Evolutionary conservation across 371 early-diverging fungal genomes (phyloP).

Genomic region (Choanephora cucurbitarum): DNA sequence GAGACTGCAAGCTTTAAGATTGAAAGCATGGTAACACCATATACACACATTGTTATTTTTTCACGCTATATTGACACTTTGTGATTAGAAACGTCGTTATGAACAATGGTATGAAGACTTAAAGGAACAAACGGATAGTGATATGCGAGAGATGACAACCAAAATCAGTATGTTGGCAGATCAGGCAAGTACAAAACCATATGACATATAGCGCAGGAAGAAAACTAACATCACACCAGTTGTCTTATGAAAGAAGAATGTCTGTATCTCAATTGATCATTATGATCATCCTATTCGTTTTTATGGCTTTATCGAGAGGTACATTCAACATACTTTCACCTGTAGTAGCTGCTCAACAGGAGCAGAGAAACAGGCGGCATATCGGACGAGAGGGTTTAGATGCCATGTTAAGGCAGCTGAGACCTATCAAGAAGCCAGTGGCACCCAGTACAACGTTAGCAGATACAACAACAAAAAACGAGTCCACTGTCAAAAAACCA

Average conservation of each 20-base stretch:
- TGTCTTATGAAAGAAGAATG: slow-evolving; percentile 66
- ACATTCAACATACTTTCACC: slow-evolving; percentile 48
- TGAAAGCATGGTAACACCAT: slow-evolving; percentile 59
- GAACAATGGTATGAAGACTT: slow-evolving; percentile 65
- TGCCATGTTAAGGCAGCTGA: not conserved
- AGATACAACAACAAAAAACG: not conserved
- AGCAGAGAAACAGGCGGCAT: slow-evolving; percentile 40
- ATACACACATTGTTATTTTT: not conserved
- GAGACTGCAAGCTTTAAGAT: slow-evolving; percentile 62
- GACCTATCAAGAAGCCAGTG: not conserved
- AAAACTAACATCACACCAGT: slow-evolving; percentile 13
- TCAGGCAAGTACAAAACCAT: slow-evolving; percentile 35
- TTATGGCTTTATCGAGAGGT: slow-evolving; percentile 55
- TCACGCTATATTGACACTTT: not conserved
- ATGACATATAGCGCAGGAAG: too few relatives aligned
- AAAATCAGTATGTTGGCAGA: slow-evolving; percentile 60
- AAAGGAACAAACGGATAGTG: slow-evolving; percentile 47
- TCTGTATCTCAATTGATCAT: slow-evolving; percentile 59
- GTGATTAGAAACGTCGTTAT: slow-evolving; percentile 48
- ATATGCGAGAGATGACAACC: slow-evolving; percentile 48
- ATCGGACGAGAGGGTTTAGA: slow-evolving; percentile 14
- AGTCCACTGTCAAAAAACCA: slow-evolving; percentile 19
- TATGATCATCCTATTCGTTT: slow-evolving; percentile 54
- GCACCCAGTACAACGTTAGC: not conserved
- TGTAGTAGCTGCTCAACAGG: slow-evolving; percentile 47